Evolutionary conservation across 345 rosid species (phyloP).

Genomic region (Salix caprea): DNA sequence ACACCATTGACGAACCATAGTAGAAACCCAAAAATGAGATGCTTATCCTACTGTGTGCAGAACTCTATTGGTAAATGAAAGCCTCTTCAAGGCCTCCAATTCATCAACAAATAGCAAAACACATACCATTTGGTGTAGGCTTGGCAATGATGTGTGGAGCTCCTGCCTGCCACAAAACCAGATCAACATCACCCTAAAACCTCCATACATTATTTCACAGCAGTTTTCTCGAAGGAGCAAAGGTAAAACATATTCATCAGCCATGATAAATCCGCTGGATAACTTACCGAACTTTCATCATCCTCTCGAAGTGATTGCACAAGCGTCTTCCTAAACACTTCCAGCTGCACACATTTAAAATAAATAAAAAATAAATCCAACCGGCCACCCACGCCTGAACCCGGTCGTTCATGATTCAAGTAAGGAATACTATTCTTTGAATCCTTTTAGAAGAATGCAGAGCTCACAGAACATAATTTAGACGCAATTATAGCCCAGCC

Average conservation of each 20-base stretch:
- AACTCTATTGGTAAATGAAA: not conserved
- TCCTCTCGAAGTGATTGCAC: constrained; percentile 90
- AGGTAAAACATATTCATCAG: not conserved
- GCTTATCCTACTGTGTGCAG: not conserved
- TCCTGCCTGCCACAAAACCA: constrained; percentile 44
- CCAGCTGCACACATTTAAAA: constrained; percentile 53
- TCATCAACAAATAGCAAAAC: not conserved
- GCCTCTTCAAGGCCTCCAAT: not conserved
- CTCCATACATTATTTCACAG: constrained; percentile 1
- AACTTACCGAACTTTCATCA: constrained; percentile 58
- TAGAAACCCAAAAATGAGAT: not conserved
- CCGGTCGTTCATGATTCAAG: too few species aligned
- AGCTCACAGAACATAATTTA: too few species aligned
- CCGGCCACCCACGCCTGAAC: too few species aligned
- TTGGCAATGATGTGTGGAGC: constrained; percentile 60
- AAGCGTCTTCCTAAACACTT: constrained; percentile 82
- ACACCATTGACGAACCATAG: too few species aligned
- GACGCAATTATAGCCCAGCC: not conserved
- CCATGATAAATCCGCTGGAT: too few species aligned
- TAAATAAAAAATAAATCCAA: not conserved
- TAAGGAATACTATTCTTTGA: too few species aligned
- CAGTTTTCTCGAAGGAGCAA: not conserved
- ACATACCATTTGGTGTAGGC: constrained; percentile 63
- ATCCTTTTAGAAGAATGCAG: too few species aligned
- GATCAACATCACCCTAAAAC: not conserved